phyloP scores from a whole-genome alignment of 768 basidiomycete genomes.

The Candolleomyces eurysporus region DNA sequence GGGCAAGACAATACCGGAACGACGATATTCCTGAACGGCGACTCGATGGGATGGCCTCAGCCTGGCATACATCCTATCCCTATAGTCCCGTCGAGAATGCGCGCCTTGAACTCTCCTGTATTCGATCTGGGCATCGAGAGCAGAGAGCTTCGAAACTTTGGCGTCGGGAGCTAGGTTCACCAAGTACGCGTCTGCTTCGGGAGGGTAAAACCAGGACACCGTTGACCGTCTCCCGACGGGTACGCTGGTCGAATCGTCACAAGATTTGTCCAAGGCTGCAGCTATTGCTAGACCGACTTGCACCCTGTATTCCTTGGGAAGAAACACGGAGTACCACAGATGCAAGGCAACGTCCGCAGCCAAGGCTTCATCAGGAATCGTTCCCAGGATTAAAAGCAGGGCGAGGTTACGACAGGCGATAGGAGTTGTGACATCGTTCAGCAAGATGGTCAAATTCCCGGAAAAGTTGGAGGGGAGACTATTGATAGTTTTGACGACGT shows the following conservation, averaged over 20 bases:
- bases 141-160: too few species aligned
- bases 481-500: slow-evolving; percentile 38
- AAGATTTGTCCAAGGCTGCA: slow-evolving; percentile 13
- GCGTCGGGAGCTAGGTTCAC: too few species aligned
- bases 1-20: slow-evolving; percentile 46
- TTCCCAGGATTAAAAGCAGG: slow-evolving; percentile 39
- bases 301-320: slow-evolving; percentile 31
- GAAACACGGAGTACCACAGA: slow-evolving; percentile 46
- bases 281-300: slow-evolving; percentile 16
- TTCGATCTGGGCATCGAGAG: slow-evolving; percentile 16
- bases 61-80: slow-evolving; percentile 31
- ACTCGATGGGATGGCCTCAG: slow-evolving; percentile 44
- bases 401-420: slow-evolving; percentile 18
- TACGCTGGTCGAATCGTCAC: neutral
- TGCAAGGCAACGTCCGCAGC: slow-evolving; percentile 47
- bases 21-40: slow-evolving; percentile 36
- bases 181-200: too few species aligned
- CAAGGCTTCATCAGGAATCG: slow-evolving; percentile 24
- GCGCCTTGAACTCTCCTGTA: slow-evolving; percentile 28
- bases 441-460: neutral
- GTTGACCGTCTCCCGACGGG: neutral
- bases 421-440: neutral
- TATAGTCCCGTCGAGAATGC: slow-evolving; percentile 30
- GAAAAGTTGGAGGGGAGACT: slow-evolving; percentile 33
- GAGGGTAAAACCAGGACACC: neutral